phyloP scores from a whole-genome alignment of 805 yeast species.

The Nakazawaea sp. region DNA sequence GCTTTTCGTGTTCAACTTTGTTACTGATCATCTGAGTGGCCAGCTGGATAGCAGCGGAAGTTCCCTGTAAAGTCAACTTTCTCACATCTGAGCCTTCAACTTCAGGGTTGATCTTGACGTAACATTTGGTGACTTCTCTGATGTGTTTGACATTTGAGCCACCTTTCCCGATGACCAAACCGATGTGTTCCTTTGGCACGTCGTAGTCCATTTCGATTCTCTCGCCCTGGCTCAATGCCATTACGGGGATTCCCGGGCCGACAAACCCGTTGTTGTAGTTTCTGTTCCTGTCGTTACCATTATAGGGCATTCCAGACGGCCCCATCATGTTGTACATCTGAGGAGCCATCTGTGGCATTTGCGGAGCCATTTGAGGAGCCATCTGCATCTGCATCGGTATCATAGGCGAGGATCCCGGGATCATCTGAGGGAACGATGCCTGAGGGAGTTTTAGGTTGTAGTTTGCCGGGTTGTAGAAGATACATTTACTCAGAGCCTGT shows the following conservation, averaged over 20 bases:
- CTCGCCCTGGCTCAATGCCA: conserved; percentile 26
- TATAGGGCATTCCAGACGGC: background rate
- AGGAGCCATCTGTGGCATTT: conserved; percentile 10
- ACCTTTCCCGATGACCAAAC: conserved; percentile 80
- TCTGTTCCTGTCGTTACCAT: conserved; percentile 6
- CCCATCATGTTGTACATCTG: conserved; percentile 12
- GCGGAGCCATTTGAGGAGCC: conserved; percentile 1
- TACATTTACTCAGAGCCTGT: conserved; percentile 47
- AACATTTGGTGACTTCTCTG: conserved; percentile 67
- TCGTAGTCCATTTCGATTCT: conserved; percentile 61
- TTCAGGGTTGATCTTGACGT: conserved; percentile 61
- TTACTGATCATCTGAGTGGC: conserved; percentile 69
- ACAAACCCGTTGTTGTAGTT: conserved; percentile 13
- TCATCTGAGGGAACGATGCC: conserved; percentile 14
- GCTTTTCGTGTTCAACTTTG: conserved; percentile 59
- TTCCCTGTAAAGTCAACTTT: conserved; percentile 61
- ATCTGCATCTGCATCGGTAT: conserved; percentile 8
- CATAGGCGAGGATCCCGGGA: conserved; percentile 9
- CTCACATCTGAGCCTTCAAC: conserved; percentile 52
- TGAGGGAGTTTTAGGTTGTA: conserved; percentile 22
- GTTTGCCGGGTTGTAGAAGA: conserved; percentile 54
- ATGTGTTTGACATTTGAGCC: conserved; percentile 79
- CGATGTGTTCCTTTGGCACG: conserved; percentile 74
- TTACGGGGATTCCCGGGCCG: conserved; percentile 12
- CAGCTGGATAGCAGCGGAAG: conserved; percentile 59